These are phyloP conservation scores for Alternaria triticimaculans DNA, from an alignment of 2,329 filamentous ascomycete genomes.

Conservation along the genomic window DNA sequence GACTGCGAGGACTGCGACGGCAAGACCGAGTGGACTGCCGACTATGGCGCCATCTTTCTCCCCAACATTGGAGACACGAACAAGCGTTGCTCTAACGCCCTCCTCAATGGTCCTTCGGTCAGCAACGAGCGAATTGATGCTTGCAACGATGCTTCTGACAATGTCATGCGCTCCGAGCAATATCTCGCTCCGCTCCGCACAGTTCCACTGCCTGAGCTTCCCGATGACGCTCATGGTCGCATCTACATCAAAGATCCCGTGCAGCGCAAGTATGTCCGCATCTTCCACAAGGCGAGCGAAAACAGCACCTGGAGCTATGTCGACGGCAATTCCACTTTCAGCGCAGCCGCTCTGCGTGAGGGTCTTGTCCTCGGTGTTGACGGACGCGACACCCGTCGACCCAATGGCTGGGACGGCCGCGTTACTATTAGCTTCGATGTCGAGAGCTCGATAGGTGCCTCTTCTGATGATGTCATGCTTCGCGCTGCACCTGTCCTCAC, in stretches of 20 bases:
- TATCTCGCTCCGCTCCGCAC: slow-evolving; percentile 46
- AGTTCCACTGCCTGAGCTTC: slow-evolving; percentile 22
- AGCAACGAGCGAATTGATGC: slow-evolving; percentile 35
- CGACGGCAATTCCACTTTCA: slow-evolving; percentile 31
- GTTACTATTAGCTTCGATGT: slow-evolving; percentile 37
- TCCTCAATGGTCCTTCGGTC: not conserved
- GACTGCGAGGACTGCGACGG: slow-evolving; percentile 18
- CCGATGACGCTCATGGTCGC: not conserved
- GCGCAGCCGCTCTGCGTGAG: slow-evolving; percentile 25
- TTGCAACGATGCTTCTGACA: slow-evolving; percentile 49
- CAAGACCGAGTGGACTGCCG: slow-evolving; percentile 33
- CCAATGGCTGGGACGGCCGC: slow-evolving; percentile 16
- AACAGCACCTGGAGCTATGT: slow-evolving; percentile 7
- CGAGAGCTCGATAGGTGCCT: slow-evolving; percentile 16
- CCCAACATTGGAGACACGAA: slow-evolving; percentile 48
- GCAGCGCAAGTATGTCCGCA: slow-evolving; percentile 8
- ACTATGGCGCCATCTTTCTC: slow-evolving; percentile 46
- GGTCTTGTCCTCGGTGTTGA: slow-evolving; percentile 50
- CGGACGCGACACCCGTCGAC: slow-evolving; percentile 33
- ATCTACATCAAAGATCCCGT: slow-evolving; percentile 4
- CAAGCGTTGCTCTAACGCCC: slow-evolving; percentile 34
- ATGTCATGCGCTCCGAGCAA: slow-evolving; percentile 40
- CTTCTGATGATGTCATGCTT: slow-evolving; percentile 39
- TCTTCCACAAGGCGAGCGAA: slow-evolving; percentile 4
- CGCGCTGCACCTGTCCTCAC: slow-evolving; percentile 26